These are phyloP conservation scores for Apiotrichum porosum DNA, from an alignment of 1,284 basidiomycete species.

Conservation along the genomic window DNA sequence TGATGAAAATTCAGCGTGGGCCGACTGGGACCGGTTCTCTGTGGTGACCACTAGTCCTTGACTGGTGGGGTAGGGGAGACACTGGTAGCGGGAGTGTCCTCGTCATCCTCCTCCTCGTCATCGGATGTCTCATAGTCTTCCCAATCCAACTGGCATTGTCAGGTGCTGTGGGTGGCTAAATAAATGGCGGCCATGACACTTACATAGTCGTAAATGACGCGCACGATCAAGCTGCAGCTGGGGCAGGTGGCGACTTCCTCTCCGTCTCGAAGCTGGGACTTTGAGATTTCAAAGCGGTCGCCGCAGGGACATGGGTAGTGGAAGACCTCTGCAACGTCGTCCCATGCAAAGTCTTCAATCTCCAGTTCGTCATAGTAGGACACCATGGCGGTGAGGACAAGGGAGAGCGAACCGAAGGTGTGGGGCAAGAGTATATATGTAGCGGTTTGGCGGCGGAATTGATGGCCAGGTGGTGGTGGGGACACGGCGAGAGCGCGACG, in stretches of 20 bases:
- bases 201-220: constrained; percentile 93
- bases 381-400: constrained; percentile 33
- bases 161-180: no score
- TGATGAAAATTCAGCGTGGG: no score
- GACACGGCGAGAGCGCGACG: no score
- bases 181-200: no score
- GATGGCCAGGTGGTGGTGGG: no score
- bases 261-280: constrained; percentile 76
- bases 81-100: constrained; percentile 10
- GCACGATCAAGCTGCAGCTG: constrained; percentile 87
- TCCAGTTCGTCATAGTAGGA: constrained; percentile 58
- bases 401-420: no score
- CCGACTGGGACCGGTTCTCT: no score
- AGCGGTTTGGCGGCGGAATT: no score
- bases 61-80: neutral
- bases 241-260: constrained; percentile 98
- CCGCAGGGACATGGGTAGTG: constrained; percentile 99
- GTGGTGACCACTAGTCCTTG: no score
- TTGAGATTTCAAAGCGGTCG: constrained; percentile 94
- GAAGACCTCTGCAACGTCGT: constrained; percentile 71
- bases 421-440: no score
- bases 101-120: constrained; percentile 26
- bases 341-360: constrained; percentile 94
- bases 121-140: constrained; percentile 48
- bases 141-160: constrained; percentile 43